A percentile compares a stretch with the other conserved stretches of the same genome.
These are phyloP conservation scores for Podospora appendiculata DNA, from an alignment of 495 filamentous ascomycete genomes.

Conservation along the genomic window DNA sequence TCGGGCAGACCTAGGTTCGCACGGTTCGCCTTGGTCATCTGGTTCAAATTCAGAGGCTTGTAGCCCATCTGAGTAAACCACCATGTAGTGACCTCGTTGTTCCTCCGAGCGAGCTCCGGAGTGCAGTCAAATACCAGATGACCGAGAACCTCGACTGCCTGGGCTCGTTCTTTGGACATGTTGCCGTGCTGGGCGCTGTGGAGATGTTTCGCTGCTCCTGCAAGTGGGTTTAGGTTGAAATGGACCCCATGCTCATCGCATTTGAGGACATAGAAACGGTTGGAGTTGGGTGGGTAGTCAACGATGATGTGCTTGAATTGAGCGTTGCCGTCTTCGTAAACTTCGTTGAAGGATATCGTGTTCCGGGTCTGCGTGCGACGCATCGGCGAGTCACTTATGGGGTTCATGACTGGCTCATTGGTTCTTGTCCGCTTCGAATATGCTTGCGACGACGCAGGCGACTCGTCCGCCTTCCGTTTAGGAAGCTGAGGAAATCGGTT, in stretches of 20 bases:
- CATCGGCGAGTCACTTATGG: neutral
- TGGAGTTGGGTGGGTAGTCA: slow-evolving; percentile 22
- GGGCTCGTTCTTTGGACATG: slow-evolving; percentile 20
- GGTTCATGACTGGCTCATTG: neutral
- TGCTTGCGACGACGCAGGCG: neutral
- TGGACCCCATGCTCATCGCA: slow-evolving; percentile 36
- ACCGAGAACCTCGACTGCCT: slow-evolving; percentile 28
- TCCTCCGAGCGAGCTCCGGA: slow-evolving; percentile 12
- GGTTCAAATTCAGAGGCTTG: slow-evolving; percentile 20
- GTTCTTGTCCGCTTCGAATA: neutral
- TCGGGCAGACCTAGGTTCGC: slow-evolving; percentile 4
- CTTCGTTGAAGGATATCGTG: slow-evolving; percentile 32
- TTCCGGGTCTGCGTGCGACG: neutral
- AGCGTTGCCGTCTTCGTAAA: slow-evolving; percentile 28
- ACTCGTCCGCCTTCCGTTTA: neutral
- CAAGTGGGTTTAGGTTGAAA: slow-evolving; percentile 30
- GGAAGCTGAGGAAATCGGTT: neutral
- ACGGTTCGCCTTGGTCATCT: slow-evolving; percentile 12
- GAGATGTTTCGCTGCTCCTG: slow-evolving; percentile 37
- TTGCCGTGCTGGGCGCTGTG: slow-evolving; percentile 25
- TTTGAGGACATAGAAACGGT: slow-evolving; percentile 32
- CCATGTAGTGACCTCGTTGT: slow-evolving; percentile 22
- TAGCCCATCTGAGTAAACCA: slow-evolving; percentile 14
- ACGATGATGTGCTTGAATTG: slow-evolving; percentile 33
- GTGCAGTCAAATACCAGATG: slow-evolving; percentile 27